Evolutionary conservation across 2,329 filamentous ascomycete genomes (phyloP).

Genomic region (Tolypocladium pustulatum): DNA sequence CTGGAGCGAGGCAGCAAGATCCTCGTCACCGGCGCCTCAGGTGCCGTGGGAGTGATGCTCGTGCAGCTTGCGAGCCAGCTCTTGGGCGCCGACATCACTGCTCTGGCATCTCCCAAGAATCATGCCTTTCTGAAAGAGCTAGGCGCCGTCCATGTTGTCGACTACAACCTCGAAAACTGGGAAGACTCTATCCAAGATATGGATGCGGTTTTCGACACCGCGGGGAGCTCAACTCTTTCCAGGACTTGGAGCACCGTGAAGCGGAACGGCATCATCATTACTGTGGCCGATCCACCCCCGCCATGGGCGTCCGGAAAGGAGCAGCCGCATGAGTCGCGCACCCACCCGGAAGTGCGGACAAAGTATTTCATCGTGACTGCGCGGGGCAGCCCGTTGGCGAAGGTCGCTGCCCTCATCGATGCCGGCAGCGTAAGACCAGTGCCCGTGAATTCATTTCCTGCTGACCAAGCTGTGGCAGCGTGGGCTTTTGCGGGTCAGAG

Average conservation of each 20-base stretch:
- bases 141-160: slow-evolving; percentile 12
- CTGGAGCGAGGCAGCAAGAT: slow-evolving; percentile 7
- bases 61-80: slow-evolving; percentile 17
- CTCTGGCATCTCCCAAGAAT: slow-evolving; percentile 14
- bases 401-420: slow-evolving; percentile 12
- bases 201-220: slow-evolving; percentile 21
- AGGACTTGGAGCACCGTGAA: slow-evolving; percentile 20
- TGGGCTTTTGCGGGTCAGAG: slow-evolving; percentile 14
- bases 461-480: slow-evolving; percentile 13
- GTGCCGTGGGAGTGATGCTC: slow-evolving; percentile 17
- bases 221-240: slow-evolving; percentile 14
- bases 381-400: slow-evolving; percentile 7
- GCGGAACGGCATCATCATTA: slow-evolving; percentile 18
- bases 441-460: slow-evolving; percentile 10
- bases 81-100: slow-evolving; percentile 13
- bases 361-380: slow-evolving; percentile 19
- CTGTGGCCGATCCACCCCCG: slow-evolving; percentile 22
- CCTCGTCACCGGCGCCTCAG: slow-evolving; percentile 19
- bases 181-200: slow-evolving; percentile 9
- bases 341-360: slow-evolving; percentile 11
- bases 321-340: slow-evolving; percentile 8
- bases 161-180: slow-evolving; percentile 16
- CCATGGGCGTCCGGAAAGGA: slow-evolving; percentile 17
- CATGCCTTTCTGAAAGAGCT: slow-evolving; percentile 9
- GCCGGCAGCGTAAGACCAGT: slow-evolving; percentile 9